Conservation (phyloP, 768 basidiomycete species). For the Inosperma sp. region DNA sequence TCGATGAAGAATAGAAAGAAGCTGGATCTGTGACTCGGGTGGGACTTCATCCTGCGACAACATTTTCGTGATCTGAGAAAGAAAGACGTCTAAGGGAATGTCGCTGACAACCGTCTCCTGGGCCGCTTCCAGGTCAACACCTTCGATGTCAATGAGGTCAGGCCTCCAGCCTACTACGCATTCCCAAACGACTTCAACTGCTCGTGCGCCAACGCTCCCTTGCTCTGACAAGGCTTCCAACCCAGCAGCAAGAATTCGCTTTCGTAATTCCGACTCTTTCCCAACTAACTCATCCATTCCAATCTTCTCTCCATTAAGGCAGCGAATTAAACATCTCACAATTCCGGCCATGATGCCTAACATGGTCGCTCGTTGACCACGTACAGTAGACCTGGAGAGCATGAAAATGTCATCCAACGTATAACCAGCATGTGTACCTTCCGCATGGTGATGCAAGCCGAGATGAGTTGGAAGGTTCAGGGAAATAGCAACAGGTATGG, state of each 20-base stretch:
- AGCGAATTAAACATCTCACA: conserved; percentile 29
- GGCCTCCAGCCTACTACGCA: conserved; percentile 66
- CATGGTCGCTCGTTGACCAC: conserved; percentile 81
- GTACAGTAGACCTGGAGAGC: conserved; percentile 74
- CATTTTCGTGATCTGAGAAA: conserved; percentile 47
- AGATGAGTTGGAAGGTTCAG: conserved; percentile 71
- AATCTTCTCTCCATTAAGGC: conserved; percentile 31
- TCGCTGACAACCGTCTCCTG: conserved; percentile 30
- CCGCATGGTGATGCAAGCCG: conserved; percentile 88
- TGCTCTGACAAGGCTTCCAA: conserved; percentile 60
- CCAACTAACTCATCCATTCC: conserved; percentile 35
- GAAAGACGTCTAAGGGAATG: conserved; percentile 35
- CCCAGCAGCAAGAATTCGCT: conserved; percentile 61
- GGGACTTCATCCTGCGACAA: conserved; percentile 41
- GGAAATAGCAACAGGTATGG: conserved; percentile 54
- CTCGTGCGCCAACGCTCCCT: conserved; percentile 62
- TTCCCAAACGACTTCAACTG: conserved; percentile 71
- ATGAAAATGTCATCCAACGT: conserved; percentile 82
- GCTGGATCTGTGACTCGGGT: conserved; percentile 46
- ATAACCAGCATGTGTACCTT: conserved; percentile 76
- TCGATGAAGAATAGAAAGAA: conserved; percentile 56
- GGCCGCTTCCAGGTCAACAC: conserved; percentile 43
- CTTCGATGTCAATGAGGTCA: conserved; percentile 31
- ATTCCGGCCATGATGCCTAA: conserved; percentile 65
- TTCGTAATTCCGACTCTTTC: conserved; percentile 47